Evolutionary conservation across 140 eudicot genomes (phyloP).

Genomic region (Cichorium intybus): DNA sequence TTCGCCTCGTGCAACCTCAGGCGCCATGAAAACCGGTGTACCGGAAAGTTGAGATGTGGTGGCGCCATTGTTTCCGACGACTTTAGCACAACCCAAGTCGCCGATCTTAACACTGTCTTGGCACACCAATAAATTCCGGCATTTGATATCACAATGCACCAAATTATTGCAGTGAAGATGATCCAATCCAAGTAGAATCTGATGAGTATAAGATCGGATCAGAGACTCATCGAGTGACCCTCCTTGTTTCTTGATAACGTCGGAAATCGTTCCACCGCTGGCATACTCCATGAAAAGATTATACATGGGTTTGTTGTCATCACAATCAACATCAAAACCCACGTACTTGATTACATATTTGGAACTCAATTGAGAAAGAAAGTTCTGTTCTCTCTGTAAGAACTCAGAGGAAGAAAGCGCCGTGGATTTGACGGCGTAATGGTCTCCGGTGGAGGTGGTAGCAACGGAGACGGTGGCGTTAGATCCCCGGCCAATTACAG

Average conservation of each 20-base stretch:
- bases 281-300: constrained; percentile 32
- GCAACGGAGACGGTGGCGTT: constrained; percentile 29
- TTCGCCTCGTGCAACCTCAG: constrained; percentile 30
- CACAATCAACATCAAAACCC: constrained; percentile 15
- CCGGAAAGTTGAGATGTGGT: constrained; percentile 16
- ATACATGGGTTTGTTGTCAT: constrained; percentile 7
- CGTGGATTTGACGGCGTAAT: constrained; percentile 25
- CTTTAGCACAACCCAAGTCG: neutral
- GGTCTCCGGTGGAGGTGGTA: constrained; percentile 22
- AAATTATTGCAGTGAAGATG: neutral
- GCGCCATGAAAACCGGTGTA: constrained; percentile 30
- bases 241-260: constrained; percentile 5
- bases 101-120: neutral
- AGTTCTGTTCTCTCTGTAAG: constrained; percentile 20
- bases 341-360: constrained; percentile 10
- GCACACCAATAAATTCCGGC: neutral
- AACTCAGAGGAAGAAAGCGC: constrained; percentile 11
- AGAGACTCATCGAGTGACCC: constrained; percentile 7
- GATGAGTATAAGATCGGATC: constrained; percentile 12
- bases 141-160: constrained; percentile 1
- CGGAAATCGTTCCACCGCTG: constrained; percentile 20
- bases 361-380: constrained; percentile 20
- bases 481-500: constrained; percentile 25
- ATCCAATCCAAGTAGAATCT: neutral
- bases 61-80: neutral